phyloP scores from a whole-genome alignment of 2,329 filamentous ascomycete species.

The Neoarthrinium moseri region DNA sequence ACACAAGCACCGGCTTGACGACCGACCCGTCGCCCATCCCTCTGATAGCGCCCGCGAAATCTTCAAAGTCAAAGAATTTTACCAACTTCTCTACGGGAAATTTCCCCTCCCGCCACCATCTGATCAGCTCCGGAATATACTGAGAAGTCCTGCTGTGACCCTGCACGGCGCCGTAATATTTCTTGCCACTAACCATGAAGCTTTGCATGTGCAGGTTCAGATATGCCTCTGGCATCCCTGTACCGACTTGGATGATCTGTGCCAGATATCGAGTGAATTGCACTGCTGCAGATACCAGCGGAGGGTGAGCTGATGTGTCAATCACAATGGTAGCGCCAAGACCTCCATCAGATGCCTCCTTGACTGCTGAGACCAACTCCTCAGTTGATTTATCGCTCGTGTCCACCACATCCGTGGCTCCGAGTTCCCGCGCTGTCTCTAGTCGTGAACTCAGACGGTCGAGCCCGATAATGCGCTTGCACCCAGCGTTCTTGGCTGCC shows the following conservation, averaged over 20 bases:
- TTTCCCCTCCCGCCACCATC: conserved; percentile 18
- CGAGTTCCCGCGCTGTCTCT: conserved; percentile 65
- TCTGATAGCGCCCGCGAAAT: conserved; percentile 14
- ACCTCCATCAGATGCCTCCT: conserved; percentile 46
- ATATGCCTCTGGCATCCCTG: conserved; percentile 39
- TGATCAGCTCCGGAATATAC: conserved; percentile 22
- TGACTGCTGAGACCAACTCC: conserved; percentile 43
- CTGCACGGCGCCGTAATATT: conserved; percentile 40
- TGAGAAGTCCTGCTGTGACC: conserved; percentile 37
- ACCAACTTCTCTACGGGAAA: conserved; percentile 18
- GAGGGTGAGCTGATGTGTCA: conserved; percentile 48
- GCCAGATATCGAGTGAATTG: conserved; percentile 42
- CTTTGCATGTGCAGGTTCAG: conserved; percentile 39
- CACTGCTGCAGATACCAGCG: conserved; percentile 36
- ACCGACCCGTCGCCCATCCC: conserved; percentile 15
- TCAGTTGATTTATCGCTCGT: conserved; percentile 24
- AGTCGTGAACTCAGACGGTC: conserved; percentile 65
- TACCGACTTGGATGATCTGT: conserved; percentile 49
- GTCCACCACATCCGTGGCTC: conserved; percentile 45
- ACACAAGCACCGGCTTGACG: conserved; percentile 18
- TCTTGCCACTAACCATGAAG: conserved; percentile 46
- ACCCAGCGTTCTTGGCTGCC: conserved; percentile 8
- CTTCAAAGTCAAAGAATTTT: conserved; percentile 14
- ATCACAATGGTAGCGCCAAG: conserved; percentile 43
- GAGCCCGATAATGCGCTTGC: conserved; percentile 42